phyloP scores from a whole-genome alignment of 1,284 basidiomycete genomes.

The Heterobasidion annosum region DNA sequence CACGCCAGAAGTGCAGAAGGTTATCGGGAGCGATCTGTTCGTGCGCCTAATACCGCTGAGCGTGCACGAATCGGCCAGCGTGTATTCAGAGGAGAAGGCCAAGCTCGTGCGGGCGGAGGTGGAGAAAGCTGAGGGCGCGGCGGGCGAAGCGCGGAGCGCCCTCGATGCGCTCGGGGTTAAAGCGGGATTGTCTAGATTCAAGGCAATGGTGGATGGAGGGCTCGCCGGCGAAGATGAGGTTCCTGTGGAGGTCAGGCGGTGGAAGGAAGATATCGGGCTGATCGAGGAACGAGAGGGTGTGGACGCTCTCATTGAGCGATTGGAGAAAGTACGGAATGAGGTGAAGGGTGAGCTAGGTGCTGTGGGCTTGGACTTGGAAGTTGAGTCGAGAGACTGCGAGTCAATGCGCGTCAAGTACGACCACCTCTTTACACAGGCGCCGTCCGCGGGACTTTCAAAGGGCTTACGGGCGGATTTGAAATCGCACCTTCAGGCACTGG shows the following conservation, averaged over 20 bases:
- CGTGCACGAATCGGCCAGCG: slow-evolving; percentile 92
- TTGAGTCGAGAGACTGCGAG: slow-evolving; percentile 79
- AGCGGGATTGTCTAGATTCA: slow-evolving; percentile 68
- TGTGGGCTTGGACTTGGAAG: slow-evolving; percentile 58
- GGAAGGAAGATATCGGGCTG: slow-evolving; percentile 69
- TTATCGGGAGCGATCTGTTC: slow-evolving; percentile 93
- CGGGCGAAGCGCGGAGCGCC: slow-evolving; percentile 73
- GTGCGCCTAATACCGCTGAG: slow-evolving; percentile 83
- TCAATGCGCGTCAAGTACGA: slow-evolving; percentile 80
- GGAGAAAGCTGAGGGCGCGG: slow-evolving; percentile 79
- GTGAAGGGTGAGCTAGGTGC: slow-evolving; percentile 57
- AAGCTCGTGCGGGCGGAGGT: slow-evolving; percentile 89
- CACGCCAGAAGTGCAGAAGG: slow-evolving; percentile 86
- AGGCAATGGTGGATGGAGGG: slow-evolving; percentile 68
- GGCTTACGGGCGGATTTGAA: slow-evolving; percentile 74
- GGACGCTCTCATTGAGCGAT: slow-evolving; percentile 51
- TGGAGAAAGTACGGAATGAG: slow-evolving; percentile 53
- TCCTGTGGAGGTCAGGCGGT: slow-evolving; percentile 64
- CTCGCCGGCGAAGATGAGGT: slow-evolving; percentile 63
- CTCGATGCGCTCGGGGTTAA: slow-evolving; percentile 83
- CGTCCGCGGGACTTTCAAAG: slow-evolving; percentile 69
- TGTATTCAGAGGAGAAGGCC: slow-evolving; percentile 99
- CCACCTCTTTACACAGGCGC: slow-evolving; percentile 86
- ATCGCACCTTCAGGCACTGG: slow-evolving; percentile 66
- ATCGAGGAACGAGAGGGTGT: slow-evolving; percentile 61